A percentile compares a stretch with the other conserved stretches of the same genome.
These are phyloP conservation scores for Euphorbia schlechtendalii DNA, from an alignment of 441 rosid genomes.

Conservation along the genomic window DNA sequence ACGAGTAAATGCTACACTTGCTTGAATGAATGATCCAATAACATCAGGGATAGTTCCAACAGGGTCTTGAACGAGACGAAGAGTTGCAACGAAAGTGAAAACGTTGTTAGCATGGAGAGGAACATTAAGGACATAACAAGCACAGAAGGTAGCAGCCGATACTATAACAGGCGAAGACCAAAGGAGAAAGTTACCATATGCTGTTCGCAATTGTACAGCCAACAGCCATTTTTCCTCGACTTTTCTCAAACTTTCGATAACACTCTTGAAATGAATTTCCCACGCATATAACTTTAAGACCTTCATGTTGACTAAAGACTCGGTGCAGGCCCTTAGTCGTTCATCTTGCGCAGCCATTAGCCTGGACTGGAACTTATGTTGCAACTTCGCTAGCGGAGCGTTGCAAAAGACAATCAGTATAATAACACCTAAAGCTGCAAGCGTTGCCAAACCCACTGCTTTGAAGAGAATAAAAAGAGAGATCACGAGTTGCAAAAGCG, in stretches of 20 bases:
- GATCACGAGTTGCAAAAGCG: slow-evolving; percentile 73
- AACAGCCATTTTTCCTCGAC: slow-evolving; percentile 62
- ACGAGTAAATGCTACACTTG: slow-evolving; percentile 79
- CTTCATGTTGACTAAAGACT: slow-evolving; percentile 88
- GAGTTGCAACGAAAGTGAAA: slow-evolving; percentile 84
- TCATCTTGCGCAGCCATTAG: slow-evolving; percentile 85
- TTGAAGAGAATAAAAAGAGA: slow-evolving; percentile 66
- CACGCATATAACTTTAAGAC: slow-evolving; percentile 88
- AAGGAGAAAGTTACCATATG: slow-evolving; percentile 56
- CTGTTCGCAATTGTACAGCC: slow-evolving; percentile 65
- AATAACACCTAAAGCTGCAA: slow-evolving; percentile 68
- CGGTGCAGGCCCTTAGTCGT: slow-evolving; percentile 64
- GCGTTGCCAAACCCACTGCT: slow-evolving; percentile 82
- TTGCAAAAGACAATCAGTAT: slow-evolving; percentile 60
- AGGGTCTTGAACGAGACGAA: slow-evolving; percentile 90
- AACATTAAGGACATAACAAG: slow-evolving; percentile 69
- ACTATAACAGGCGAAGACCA: slow-evolving; percentile 92
- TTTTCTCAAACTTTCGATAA: slow-evolving; percentile 57
- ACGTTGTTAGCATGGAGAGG: slow-evolving; percentile 81
- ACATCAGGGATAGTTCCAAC: slow-evolving; percentile 84
- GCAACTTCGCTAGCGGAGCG: slow-evolving; percentile 69
- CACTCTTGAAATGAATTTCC: slow-evolving; percentile 85
- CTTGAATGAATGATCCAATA: slow-evolving; percentile 78
- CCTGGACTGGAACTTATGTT: slow-evolving; percentile 62
- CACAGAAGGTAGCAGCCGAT: slow-evolving; percentile 78